Conservation (phyloP, 345 rosid genomes). For the Linum lewisii region DNA sequence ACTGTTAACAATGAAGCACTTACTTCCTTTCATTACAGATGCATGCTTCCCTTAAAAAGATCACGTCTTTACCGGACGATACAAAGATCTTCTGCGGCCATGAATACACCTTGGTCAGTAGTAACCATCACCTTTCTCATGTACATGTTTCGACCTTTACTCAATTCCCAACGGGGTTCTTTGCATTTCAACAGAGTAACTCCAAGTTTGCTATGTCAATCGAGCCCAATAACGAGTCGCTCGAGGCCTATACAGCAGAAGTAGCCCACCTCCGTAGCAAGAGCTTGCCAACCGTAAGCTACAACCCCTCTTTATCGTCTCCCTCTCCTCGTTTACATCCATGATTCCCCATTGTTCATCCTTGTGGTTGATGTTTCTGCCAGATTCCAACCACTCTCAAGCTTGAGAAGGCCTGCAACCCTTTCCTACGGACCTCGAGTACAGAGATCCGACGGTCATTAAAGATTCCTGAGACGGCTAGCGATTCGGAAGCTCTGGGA, state of each 20-base stretch:
- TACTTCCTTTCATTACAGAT: constrained; percentile 42
- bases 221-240: constrained; percentile 85
- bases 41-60: constrained; percentile 68
- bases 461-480: constrained; percentile 50
- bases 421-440: constrained; percentile 74
- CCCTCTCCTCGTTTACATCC: not conserved
- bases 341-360: not conserved
- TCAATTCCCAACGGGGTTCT: not conserved
- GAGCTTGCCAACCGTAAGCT: constrained; percentile 69
- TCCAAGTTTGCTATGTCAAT: constrained; percentile 83
- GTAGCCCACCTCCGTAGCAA: constrained; percentile 77
- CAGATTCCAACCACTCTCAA: constrained; percentile 78
- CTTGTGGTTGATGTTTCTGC: not conserved
- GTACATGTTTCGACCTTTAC: not conserved
- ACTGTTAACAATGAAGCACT: too few species aligned
- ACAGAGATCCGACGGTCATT: constrained; percentile 53
- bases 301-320: not conserved
- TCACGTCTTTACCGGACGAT: constrained; percentile 71
- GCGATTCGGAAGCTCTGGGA: constrained; percentile 60
- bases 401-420: constrained; percentile 81
- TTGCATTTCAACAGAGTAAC: constrained; percentile 48
- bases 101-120: constrained; percentile 85
- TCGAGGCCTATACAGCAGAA: constrained; percentile 64
- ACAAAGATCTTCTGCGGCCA: constrained; percentile 82
- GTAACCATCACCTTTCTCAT: not conserved